Base-by-base conservation (phyloP, 139 green algal genomes). In the Chlamydomonas sp. region DNA sequence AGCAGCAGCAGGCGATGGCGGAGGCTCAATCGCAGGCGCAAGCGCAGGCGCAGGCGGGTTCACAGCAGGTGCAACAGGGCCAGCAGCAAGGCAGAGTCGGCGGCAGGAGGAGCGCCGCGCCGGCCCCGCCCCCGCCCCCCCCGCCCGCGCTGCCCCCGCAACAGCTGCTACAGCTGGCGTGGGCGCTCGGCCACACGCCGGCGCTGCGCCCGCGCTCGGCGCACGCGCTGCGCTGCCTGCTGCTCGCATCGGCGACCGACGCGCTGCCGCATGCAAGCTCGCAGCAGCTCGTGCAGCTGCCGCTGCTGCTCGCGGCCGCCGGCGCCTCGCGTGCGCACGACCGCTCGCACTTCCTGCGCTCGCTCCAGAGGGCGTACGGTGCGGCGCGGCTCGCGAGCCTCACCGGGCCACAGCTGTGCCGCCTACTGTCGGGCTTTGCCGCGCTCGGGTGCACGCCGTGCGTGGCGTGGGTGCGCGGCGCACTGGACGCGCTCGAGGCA, bases 21-120 rank as follows among this genome's bases (percentile, higher is more conserved):
- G 50, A 8, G 50, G 50, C 50, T 30, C 50, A n/a, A n/a, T n/a
- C n/a, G n/a, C n/a, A n/a, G n/a, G n/a, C n/a, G n/a, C 50, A 61
- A n/a, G 22, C 6, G 13, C 50, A 61, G 50, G 22, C 6, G 8
- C 50, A 50, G 39, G 10, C 8, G 39, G 39, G 13, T 50, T n/a
- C 39, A 50, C 50, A 61, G 13, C 50, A 61, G 50, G 16, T 30
- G 50, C 50, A 66, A 66, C 59, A 66, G 59, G 26, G 4, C 5
- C 8, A 43, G 43, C 59, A 66, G 26, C 4, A 37, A 43, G 31
- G 59, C 59, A 66, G 26, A 30, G 5, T 29, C 59, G 43, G 29
- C 59, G 43, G 26, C 33, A 61, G 13, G 22, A 8, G 13, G 8
- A 61, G 50, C 50, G 5, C 29, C n/a, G n/a, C n/a, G n/a, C n/a